Evolutionary conservation across 2,329 filamentous ascomycete species (phyloP).

Genomic region (Cladosporium sphaerospermum): DNA sequence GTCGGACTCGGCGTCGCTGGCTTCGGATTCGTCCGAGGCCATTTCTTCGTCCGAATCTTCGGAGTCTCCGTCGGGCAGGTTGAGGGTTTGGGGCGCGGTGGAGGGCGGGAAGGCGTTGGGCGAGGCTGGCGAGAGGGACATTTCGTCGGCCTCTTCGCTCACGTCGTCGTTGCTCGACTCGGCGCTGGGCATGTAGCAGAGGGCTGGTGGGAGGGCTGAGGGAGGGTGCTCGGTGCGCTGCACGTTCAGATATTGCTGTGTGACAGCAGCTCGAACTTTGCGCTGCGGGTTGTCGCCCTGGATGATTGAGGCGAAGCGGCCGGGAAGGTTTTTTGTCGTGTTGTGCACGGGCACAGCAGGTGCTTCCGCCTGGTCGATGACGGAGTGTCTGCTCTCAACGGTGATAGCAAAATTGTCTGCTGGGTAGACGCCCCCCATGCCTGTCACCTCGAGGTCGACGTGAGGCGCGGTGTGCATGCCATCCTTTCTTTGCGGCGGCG

Average conservation of each 20-base stretch:
- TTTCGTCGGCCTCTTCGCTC: slow-evolving; percentile 31
- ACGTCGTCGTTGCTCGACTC: slow-evolving; percentile 31
- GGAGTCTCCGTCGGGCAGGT: slow-evolving; percentile 21
- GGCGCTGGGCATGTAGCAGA: slow-evolving; percentile 35
- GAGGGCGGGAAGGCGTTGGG: slow-evolving; percentile 21
- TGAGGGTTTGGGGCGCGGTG: slow-evolving; percentile 28
- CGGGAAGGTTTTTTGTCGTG: slow-evolving; percentile 16
- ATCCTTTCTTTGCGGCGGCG: slow-evolving; percentile 19
- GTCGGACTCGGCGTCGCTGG: slow-evolving; percentile 30
- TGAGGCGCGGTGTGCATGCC: slow-evolving; percentile 15
- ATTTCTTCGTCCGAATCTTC: slow-evolving; percentile 18
- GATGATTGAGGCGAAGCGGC: slow-evolving; percentile 32
- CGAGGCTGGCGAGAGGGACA: slow-evolving; percentile 19
- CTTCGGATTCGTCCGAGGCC: slow-evolving; percentile 26
- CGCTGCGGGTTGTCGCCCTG: slow-evolving; percentile 12
- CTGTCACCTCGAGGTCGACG: slow-evolving; percentile 44
- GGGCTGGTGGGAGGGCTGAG: slow-evolving; percentile 40
- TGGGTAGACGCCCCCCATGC: slow-evolving; percentile 55
- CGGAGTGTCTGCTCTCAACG: slow-evolving; percentile 35
- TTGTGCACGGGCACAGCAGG: slow-evolving; percentile 1
- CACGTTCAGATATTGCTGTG: slow-evolving; percentile 60
- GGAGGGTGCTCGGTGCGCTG: slow-evolving; percentile 56
- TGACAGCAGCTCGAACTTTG: slow-evolving; percentile 41
- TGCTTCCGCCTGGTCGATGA: slow-evolving; percentile 15
- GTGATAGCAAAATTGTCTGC: slow-evolving; percentile 50